phyloP scores from a whole-genome alignment of 306 rosid genomes.

The Castanea mollissima region DNA sequence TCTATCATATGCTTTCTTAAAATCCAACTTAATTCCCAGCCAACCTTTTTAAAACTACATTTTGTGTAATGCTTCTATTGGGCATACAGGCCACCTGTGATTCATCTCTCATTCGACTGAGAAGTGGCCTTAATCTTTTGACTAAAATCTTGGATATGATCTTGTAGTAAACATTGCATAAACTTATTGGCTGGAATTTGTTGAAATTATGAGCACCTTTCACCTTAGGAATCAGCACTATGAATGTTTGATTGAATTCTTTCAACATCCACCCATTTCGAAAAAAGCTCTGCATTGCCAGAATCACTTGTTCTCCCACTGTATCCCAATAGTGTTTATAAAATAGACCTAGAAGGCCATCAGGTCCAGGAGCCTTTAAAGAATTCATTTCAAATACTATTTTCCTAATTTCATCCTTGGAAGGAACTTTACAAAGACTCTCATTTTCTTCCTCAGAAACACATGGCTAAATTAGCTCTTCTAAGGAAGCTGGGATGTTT shows the following conservation, averaged over 20 bases:
- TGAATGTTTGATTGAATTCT: too few species aligned
- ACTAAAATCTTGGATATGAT: background rate
- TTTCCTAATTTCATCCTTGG: background rate
- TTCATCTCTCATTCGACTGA: too few species aligned
- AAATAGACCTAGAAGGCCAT: background rate
- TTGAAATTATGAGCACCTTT: too few species aligned
- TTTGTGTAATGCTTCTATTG: background rate
- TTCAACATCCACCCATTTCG: background rate
- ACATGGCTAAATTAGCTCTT: too few species aligned
- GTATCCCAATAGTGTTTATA: background rate
- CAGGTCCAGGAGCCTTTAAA: background rate
- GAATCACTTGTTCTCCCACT: background rate
- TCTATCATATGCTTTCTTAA: background rate
- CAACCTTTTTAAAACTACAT: too few species aligned
- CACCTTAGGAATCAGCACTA: too few species aligned
- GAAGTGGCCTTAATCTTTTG: background rate
- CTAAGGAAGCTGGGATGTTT: background rate
- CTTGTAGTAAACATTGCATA: background rate
- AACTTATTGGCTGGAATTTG: background rate
- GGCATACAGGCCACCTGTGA: background rate
- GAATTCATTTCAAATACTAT: background rate
- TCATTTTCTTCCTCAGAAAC: background rate
- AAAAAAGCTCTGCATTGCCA: background rate
- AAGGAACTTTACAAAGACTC: background rate
- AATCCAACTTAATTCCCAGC: background rate